phyloP scores from a whole-genome alignment of 257 asterid genomes.

The Solanum bulbocastanum region DNA sequence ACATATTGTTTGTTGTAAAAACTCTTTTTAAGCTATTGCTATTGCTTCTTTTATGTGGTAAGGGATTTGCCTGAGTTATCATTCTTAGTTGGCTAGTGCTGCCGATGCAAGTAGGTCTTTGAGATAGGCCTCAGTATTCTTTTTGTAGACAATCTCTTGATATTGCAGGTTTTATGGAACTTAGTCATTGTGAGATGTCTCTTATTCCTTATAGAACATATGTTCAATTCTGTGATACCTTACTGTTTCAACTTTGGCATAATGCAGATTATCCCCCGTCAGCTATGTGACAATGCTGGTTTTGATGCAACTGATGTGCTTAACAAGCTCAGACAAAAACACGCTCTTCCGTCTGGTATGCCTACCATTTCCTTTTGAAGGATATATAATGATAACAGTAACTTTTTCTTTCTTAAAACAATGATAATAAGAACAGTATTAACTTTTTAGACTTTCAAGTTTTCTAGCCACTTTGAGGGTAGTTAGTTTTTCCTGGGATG shows the following conservation, averaged over 20 bases:
- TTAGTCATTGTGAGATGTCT: not conserved
- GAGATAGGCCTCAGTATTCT: not conserved
- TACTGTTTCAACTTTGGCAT: not conserved
- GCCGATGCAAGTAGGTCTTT: not conserved
- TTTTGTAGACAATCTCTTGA: not conserved
- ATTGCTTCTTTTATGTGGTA: not conserved
- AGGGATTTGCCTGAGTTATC: not conserved
- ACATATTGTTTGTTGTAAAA: not conserved
- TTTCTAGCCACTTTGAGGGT: not conserved
- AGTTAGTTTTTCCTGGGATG: not conserved
- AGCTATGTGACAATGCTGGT: slow-evolving; percentile 66
- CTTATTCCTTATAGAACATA: not conserved
- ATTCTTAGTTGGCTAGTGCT: not conserved
- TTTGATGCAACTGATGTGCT: slow-evolving; percentile 94
- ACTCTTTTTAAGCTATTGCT: not conserved
- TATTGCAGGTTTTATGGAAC: not conserved
- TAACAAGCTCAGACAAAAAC: slow-evolving; percentile 94
- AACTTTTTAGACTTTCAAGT: not conserved
- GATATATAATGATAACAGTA: not conserved
- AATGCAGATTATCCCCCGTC: slow-evolving; percentile 51
- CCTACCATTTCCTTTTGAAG: not conserved
- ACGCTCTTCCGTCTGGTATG: slow-evolving; percentile 85
- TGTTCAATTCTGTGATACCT: not conserved
- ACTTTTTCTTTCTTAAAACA: not conserved
- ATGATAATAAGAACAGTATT: not conserved